Evolutionary conservation across 176 grass and related monocot genomes (phyloP).

Genomic region (Phoenix dactylifera): DNA sequence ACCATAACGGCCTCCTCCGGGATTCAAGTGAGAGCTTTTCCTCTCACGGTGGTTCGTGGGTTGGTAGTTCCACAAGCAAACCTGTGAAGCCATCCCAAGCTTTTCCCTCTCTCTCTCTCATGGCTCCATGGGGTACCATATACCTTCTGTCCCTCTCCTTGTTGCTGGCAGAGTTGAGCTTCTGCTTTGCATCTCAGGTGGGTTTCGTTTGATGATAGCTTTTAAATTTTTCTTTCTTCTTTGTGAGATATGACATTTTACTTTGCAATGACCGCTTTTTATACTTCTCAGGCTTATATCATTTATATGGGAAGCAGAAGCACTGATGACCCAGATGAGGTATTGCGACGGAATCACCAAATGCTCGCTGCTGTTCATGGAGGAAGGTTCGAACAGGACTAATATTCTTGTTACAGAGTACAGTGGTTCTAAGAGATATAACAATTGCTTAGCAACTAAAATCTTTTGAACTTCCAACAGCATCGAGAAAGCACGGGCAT

Average conservation of each 20-base stretch:
- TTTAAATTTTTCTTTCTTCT: background rate
- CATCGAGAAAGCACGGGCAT: constrained; percentile 43
- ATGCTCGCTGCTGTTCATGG: constrained; percentile 59
- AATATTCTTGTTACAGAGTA: background rate
- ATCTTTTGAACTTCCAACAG: constrained; percentile 15
- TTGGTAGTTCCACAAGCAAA: too few species aligned
- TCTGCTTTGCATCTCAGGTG: constrained; percentile 30
- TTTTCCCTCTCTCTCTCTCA: too few species aligned
- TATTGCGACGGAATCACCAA: constrained; percentile 39
- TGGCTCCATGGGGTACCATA: too few species aligned
- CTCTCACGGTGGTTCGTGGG: too few species aligned
- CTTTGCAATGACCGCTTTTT: too few species aligned
- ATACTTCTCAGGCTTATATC: constrained; percentile 14
- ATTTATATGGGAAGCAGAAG: constrained; percentile 53
- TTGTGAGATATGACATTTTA: background rate
- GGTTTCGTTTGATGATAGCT: background rate
- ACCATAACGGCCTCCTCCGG: too few species aligned
- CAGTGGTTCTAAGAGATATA: background rate
- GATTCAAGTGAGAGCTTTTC: too few species aligned
- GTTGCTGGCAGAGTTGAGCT: constrained; percentile 7
- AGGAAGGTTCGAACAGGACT: constrained; percentile 35
- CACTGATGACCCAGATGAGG: constrained; percentile 1
- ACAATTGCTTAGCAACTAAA: too few species aligned
- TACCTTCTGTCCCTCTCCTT: constrained; percentile 3
- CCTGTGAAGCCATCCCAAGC: too few species aligned